phyloP scores from a whole-genome alignment of 1,139 yeast genomes.

The Suhomyces guaymorum region DNA sequence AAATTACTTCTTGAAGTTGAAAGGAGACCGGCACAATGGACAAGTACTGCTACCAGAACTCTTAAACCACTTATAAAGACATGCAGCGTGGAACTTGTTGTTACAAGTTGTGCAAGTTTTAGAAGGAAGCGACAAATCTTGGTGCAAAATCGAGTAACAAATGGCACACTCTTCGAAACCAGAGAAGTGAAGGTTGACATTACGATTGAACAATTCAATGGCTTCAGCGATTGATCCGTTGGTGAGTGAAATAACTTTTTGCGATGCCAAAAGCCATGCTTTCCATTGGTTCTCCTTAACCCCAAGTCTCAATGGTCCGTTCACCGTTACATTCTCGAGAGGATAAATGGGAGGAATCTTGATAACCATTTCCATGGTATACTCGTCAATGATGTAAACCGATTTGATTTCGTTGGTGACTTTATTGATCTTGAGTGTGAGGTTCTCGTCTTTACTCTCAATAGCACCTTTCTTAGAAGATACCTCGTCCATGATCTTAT shows the following conservation, averaged over 20 bases:
- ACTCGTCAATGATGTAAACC: slow-evolving; percentile 81
- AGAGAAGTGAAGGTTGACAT: slow-evolving; percentile 78
- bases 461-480: slow-evolving; percentile 40
- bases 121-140: slow-evolving; percentile 87
- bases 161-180: slow-evolving; percentile 97
- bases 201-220: slow-evolving; percentile 75
- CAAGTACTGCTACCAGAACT: slow-evolving; percentile 90
- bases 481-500: slow-evolving; percentile 58
- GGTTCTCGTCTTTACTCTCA: slow-evolving; percentile 52
- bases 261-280: slow-evolving; percentile 92
- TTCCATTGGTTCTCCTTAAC: slow-evolving; percentile 93
- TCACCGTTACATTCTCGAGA: slow-evolving; percentile 66
- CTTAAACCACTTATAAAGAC: slow-evolving; percentile 96
- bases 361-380: slow-evolving; percentile 77
- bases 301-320: slow-evolving; percentile 80
- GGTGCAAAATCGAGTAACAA: slow-evolving; percentile 88
- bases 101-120: slow-evolving; percentile 87
- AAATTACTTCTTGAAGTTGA: slow-evolving; percentile 47
- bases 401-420: slow-evolving; percentile 72
- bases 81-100: slow-evolving; percentile 95
- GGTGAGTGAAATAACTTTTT: slow-evolving; percentile 68
- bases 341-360: slow-evolving; percentile 75
- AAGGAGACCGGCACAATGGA: slow-evolving; percentile 86
- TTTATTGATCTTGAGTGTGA: slow-evolving; percentile 62
- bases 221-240: slow-evolving; percentile 85